Percentiles rank a stretch among this genome's conserved stretches.
Conservation (phyloP, 768 basidiomycete genomes). For the Rhizopogon vinicolor region DNA sequence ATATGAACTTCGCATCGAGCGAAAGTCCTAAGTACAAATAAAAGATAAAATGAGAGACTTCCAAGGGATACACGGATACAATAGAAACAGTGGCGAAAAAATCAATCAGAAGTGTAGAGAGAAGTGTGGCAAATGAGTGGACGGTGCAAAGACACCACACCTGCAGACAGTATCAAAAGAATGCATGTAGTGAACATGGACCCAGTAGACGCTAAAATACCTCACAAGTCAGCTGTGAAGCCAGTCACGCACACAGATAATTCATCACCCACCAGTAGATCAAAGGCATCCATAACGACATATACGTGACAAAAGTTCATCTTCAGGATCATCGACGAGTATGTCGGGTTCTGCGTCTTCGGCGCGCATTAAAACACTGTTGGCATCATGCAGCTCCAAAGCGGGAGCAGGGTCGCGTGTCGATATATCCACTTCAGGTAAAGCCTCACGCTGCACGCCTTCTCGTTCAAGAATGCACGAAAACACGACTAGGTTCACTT, state of each 20-base stretch:
- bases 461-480: not conserved
- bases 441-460: slow-evolving; percentile 3
- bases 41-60: not conserved
- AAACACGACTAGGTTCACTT: not conserved
- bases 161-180: not conserved
- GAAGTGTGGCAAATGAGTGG: not conserved
- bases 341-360: not conserved
- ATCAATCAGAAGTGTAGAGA: too few species aligned
- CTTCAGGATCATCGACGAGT: not conserved
- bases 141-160: not conserved
- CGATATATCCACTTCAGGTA: not conserved
- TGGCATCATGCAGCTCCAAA: not conserved
- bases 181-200: not conserved
- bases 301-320: slow-evolving; percentile 5
- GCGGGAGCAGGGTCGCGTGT: slow-evolving; percentile 3
- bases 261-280: not conserved
- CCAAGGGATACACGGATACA: not conserved
- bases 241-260: not conserved
- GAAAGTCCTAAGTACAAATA: not conserved
- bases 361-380: not conserved
- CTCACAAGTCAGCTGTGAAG: not conserved
- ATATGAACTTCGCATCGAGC: not conserved
- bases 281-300: slow-evolving; percentile 12
- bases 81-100: too few species aligned
- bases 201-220: not conserved